Percentiles rank a stretch among this genome's conserved stretches.
These are phyloP conservation scores for Zygoascus ofunaensis DNA, from an alignment of 805 yeast genomes.

Conservation along the genomic window DNA sequence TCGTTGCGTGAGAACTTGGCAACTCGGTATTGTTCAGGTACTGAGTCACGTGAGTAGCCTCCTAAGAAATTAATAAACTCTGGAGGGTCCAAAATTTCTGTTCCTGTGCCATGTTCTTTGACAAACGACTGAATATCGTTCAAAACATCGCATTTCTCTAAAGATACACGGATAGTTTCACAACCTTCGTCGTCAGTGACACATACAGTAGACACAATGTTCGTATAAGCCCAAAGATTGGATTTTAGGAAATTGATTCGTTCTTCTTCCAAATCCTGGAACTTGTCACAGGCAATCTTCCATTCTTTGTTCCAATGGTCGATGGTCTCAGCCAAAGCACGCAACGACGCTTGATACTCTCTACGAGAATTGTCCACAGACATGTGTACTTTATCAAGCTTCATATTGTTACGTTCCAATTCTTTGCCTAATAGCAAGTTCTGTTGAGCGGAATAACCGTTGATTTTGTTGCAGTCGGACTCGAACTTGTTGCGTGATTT, in stretches of 20 bases:
- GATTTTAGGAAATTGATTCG: constrained; percentile 60
- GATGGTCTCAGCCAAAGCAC: constrained; percentile 45
- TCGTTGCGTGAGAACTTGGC: constrained; percentile 28
- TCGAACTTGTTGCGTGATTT: constrained; percentile 41
- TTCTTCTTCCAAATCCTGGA: constrained; percentile 64
- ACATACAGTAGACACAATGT: constrained; percentile 63
- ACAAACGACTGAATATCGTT: constrained; percentile 51
- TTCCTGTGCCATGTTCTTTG: constrained; percentile 53
- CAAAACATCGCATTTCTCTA: constrained; percentile 60
- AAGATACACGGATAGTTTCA: constrained; percentile 54
- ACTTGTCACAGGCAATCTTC: constrained; percentile 50
- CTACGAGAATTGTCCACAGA: constrained; percentile 37
- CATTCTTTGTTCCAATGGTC: constrained; percentile 67
- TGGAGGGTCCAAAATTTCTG: constrained; percentile 48
- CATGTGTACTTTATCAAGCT: constrained; percentile 42
- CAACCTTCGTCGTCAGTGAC: constrained; percentile 71
- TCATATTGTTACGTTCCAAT: constrained; percentile 48
- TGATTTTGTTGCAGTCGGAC: constrained; percentile 48
- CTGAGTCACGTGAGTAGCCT: constrained; percentile 32
- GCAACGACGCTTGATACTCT: constrained; percentile 49
- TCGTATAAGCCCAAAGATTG: constrained; percentile 71
- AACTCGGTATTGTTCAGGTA: constrained; percentile 21
- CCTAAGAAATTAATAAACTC: constrained; percentile 52
- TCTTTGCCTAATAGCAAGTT: constrained; percentile 69
- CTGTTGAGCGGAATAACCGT: constrained; percentile 50